Conservation (phyloP, 2,329 filamentous ascomycete genomes). For the Sclerotinia trifoliorum region DNA sequence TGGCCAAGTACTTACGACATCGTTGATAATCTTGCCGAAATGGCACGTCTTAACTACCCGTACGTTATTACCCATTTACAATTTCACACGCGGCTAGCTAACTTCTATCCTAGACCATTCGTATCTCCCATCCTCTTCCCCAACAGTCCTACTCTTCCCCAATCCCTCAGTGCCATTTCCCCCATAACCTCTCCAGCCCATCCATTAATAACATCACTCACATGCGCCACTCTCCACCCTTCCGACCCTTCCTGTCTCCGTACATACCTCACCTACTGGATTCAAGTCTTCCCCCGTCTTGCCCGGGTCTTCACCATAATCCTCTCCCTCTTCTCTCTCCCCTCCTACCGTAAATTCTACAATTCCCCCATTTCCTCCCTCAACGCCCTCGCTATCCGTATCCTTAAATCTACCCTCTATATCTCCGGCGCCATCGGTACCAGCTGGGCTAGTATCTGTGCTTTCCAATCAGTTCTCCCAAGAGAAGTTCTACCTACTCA, state of each 20-base stretch:
- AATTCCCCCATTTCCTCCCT: constrained; percentile 66
- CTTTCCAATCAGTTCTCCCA: constrained; percentile 80
- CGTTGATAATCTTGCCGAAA: constrained; percentile 75
- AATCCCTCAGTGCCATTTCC: constrained; percentile 64
- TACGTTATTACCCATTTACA: constrained; percentile 46
- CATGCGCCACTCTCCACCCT: constrained; percentile 87
- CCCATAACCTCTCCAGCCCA: constrained; percentile 83
- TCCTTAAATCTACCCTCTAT: constrained; percentile 74
- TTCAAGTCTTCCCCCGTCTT: constrained; percentile 76
- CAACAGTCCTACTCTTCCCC: constrained; percentile 62
- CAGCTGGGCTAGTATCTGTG: constrained; percentile 84
- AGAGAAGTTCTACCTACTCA: constrained; percentile 73
- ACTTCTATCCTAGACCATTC: constrained; percentile 56
- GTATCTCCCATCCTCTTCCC: constrained; percentile 86
- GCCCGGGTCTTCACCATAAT: constrained; percentile 75
- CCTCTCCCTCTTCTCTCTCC: constrained; percentile 65
- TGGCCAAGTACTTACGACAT: constrained; percentile 79
- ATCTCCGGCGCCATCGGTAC: constrained; percentile 81
- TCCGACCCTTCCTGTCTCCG: constrained; percentile 82
- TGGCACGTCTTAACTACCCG: constrained; percentile 83
- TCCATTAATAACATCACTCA: constrained; percentile 78
- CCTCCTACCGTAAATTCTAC: constrained; percentile 66
- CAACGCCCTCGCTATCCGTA: constrained; percentile 63
- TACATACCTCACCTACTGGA: constrained; percentile 84
- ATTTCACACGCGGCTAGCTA: constrained; percentile 26